These are phyloP conservation scores for Melastoma candidum DNA, from an alignment of 441 rosid genomes.

Conservation along the genomic window DNA sequence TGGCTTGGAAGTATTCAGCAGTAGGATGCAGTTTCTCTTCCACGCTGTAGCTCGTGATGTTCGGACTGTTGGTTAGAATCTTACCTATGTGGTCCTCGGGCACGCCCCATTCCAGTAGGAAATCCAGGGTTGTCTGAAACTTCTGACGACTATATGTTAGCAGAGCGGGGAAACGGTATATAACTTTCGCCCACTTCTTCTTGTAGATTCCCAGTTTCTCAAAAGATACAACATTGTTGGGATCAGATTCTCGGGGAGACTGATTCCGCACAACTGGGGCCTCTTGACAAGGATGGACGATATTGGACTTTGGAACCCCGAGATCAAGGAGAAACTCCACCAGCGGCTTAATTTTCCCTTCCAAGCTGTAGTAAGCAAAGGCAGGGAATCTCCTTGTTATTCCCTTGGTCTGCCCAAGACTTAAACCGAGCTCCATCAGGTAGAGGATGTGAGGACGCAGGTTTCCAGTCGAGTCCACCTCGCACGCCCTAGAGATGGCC, in stretches of 20 bases:
- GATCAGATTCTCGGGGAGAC: conserved; percentile 47
- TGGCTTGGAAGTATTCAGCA: conserved; percentile 44
- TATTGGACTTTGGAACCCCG: conserved; percentile 50
- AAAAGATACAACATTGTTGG: conserved; percentile 55
- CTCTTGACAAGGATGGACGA: conserved; percentile 49
- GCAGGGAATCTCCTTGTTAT: conserved; percentile 52
- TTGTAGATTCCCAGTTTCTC: conserved; percentile 66
- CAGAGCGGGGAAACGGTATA: conserved; percentile 55
- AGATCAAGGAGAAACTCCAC: conserved; percentile 68
- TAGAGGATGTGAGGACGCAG: conserved; percentile 52
- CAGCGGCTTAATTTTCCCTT: conserved; percentile 60
- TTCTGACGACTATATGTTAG: conserved; percentile 66
- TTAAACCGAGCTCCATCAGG: conserved; percentile 62
- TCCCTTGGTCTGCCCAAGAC: conserved; percentile 55
- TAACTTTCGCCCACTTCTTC: conserved; percentile 66
- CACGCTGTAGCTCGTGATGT: conserved; percentile 54
- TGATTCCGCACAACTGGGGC: conserved; percentile 68
- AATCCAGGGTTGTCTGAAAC: conserved; percentile 39
- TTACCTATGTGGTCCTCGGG: conserved; percentile 44
- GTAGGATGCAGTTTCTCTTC: conserved; percentile 64
- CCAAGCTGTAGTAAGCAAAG: conserved; percentile 60
- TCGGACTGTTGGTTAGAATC: conserved; percentile 53
- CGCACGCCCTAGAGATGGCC: conserved; percentile 49
- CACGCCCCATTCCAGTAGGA: conserved; percentile 55
- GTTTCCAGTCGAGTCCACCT: conserved; percentile 39